Evolutionary conservation across 805 yeast genomes (phyloP), one percentile per base, ranked within the genome.

Genomic region (Kazachstania kunashirensis): DNA sequence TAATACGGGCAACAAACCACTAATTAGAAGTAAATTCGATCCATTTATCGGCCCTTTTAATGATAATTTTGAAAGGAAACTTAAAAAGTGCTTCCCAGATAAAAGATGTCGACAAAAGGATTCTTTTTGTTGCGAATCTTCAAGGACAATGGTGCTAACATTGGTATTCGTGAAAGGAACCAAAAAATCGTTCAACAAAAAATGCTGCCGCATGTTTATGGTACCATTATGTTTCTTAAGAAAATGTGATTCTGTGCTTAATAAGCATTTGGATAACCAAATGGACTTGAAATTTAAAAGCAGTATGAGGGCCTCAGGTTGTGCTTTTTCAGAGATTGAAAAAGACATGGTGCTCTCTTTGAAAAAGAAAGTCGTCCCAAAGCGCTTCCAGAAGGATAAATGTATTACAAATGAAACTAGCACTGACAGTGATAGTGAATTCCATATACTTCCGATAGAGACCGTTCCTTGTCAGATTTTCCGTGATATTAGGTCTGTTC

Each of bases 41-140:
- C 79, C 83, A 4, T 24, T 78, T 10, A 62, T 81, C 32, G 66
- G 63, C 25, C 88, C 92, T 20, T 31, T 79, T 31, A 84, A 81
- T 59, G 59, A 66, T 24, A 60, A 66, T 24, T 55, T 81, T 35
- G 77, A 70, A 42, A 53, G 63, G 2, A 47, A 65, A 17, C 65
- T 74, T 20, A 55, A 62, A 27, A 58, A 56, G 24, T 63, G 67
- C 44, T 62, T 73, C 25, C 80, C 82, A 14, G 61, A 59, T n/a
- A 61, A 60, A 15, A 59, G 61, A 40, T 49, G 55, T 16, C 68
- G 72, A 5, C 48, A 68, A 10, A 54, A 63, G 10, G 69, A 69
- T 12, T 64, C 61, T 3, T 66, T 57, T 37, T 62, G 76, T 5
- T 77, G 76, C 53, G 88, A 81, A 58, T 40, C 77, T 26, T 62